phyloP scores from a whole-genome alignment of 2,329 filamentous ascomycete species.

The Fusarium metavorans region DNA sequence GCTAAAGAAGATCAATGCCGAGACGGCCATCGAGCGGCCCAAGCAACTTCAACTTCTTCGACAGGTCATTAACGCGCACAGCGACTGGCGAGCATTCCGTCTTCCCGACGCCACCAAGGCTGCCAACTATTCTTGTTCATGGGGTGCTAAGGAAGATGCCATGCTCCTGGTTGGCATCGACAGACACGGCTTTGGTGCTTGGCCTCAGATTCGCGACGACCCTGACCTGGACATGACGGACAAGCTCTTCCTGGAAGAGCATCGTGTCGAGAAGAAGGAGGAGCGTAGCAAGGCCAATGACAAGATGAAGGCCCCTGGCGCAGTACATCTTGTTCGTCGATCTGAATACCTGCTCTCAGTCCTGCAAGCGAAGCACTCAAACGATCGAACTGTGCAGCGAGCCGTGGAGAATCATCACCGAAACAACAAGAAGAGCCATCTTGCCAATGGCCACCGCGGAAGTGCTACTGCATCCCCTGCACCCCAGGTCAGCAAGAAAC shows the following conservation, averaged over 20 bases:
- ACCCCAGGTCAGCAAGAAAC: conserved; percentile 61
- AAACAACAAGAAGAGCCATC: conserved; percentile 83
- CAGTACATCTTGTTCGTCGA: conserved; percentile 93
- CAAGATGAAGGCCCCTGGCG: conserved; percentile 91
- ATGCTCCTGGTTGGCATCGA: conserved; percentile 97
- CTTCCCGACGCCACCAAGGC: conserved; percentile 92
- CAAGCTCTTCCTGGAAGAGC: conserved; percentile 96
- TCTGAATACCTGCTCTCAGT: conserved; percentile 97
- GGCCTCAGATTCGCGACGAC: conserved; percentile 94
- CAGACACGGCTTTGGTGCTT: conserved; percentile 94
- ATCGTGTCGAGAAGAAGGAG: conserved; percentile 97
- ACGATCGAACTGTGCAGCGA: conserved; percentile 80
- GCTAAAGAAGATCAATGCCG: conserved; percentile 94
- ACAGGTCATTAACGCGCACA: conserved; percentile 73
- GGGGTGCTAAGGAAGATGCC: conserved; percentile 93
- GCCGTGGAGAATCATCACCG: conserved; percentile 93
- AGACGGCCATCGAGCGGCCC: conserved; percentile 92
- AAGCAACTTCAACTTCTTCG: conserved; percentile 88
- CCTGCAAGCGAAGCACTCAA: conserved; percentile 84
- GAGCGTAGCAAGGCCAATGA: conserved; percentile 84
- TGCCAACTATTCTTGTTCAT: conserved; percentile 90
- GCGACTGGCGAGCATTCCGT: conserved; percentile 84
- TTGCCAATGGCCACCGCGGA: conserved; percentile 71
- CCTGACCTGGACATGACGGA: conserved; percentile 85
- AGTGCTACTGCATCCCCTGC: conserved; percentile 79